Conservation (phyloP, 148 eudicot species). For the Silene uniflora region DNA sequence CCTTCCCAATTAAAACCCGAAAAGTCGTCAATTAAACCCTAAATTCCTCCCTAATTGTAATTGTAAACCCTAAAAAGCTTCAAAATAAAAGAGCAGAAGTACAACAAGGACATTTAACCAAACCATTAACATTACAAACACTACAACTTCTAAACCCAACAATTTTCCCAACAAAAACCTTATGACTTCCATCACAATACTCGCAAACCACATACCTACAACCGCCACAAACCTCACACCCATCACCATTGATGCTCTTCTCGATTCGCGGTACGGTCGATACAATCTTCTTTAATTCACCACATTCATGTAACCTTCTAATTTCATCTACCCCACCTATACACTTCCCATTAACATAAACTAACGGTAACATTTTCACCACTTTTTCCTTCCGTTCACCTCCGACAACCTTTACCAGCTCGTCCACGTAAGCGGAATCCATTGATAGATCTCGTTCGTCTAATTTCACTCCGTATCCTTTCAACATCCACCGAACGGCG, state of each 20-base stretch:
- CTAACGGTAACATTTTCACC: conserved; percentile 29
- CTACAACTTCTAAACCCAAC: conserved; percentile 35
- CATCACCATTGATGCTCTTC: conserved; percentile 22
- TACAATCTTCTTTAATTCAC: conserved; percentile 36
- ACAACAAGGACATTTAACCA: conserved; percentile 35
- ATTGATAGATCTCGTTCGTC: conserved; percentile 59
- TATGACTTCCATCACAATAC: conserved; percentile 44
- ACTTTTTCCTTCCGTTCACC: background rate
- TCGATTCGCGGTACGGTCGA: conserved; percentile 21
- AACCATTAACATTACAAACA: conserved; percentile 43
- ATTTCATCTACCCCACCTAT: conserved; percentile 53
- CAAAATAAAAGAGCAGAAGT: conserved; percentile 9
- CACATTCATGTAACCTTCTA: conserved; percentile 41
- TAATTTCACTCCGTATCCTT: conserved; percentile 32
- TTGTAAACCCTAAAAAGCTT: too few relatives aligned
- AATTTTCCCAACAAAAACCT: conserved; percentile 21
- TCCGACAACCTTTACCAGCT: conserved; percentile 27
- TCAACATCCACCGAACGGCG: conserved; percentile 35
- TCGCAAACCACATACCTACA: conserved; percentile 27
- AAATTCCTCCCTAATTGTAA: too few relatives aligned
- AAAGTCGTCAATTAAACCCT: too few relatives aligned
- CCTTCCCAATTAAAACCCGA: too few relatives aligned
- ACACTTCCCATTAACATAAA: conserved; percentile 38
- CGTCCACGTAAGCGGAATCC: conserved; percentile 31
- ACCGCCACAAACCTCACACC: conserved; percentile 35